Base-by-base conservation (phyloP, 192 early-diverging fungal genomes). In the Backusella psychrophila region DNA sequence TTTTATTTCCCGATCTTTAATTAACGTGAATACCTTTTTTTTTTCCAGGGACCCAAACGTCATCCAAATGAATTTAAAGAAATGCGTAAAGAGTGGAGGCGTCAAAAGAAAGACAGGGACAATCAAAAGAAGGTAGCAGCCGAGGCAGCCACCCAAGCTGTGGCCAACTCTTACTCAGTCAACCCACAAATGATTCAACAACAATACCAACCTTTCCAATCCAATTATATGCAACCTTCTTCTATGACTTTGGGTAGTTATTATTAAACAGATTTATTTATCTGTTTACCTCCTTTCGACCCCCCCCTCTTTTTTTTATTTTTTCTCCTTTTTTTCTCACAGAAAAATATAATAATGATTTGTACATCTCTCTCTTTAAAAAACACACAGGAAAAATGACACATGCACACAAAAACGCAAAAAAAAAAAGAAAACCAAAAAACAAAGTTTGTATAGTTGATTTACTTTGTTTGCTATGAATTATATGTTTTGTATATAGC, bases 41-140 rank as follows among this genome's bases (percentile, higher is more conserved):
- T 19, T 44, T 39, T 35, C 11, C 38, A 79, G 78, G 89, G 89
- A 39, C 84, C 84, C 9, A 90, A 90, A 71, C 85, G 89, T 11
- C 81, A 83, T 44, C 87, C 89, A 1, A 52, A 84, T 52, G 87
- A 89, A 71, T 89, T 89, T 71, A 89, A 89, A 75, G 87, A 89
- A 71, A 80, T 87, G 63, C 78, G 87, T 17, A 89, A 89, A 73
- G 83, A 84, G 66, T 87, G 87, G 87, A 41, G 85, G 52, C 76
- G 84, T 3, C 87, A 87, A 41, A 89, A 89, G 76, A 81, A 82
- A 21, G 87, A 86, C 65, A 80, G 82, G 29, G 87, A 79, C 14
- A 33, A 52, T 39, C 42, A 31, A 21, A 75, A 41, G 17, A 79
- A 79, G 23, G 33, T 31, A 6, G 68, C 69, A 59, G 78, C 75